Percentiles rank a stretch among this genome's conserved stretches.
phyloP scores from a whole-genome alignment of 176 grass and related monocot species.

The Carex littledalei region DNA sequence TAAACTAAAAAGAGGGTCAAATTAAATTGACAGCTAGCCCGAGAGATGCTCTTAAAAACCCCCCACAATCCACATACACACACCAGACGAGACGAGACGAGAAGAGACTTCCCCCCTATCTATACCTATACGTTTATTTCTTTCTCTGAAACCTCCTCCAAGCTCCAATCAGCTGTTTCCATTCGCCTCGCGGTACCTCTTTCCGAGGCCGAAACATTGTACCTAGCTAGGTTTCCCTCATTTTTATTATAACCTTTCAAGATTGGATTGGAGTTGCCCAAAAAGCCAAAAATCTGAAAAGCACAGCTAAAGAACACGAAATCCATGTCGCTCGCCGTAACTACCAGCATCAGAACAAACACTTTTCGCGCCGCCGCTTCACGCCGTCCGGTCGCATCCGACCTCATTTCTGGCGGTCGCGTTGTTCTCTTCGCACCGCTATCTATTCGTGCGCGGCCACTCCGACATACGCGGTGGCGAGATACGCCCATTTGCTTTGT shows the following conservation, averaged over 20 bases:
- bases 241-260: not conserved
- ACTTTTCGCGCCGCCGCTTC: not conserved
- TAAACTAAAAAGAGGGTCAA: not conserved
- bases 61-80: not conserved
- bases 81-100: not conserved
- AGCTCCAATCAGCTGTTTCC: not conserved
- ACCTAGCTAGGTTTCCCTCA: not conserved
- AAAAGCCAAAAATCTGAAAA: not conserved
- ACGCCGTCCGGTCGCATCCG: not conserved
- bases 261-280: not conserved
- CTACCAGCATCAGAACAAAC: not conserved
- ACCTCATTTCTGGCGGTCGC: not conserved
- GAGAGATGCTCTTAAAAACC: not conserved
- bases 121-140: not conserved
- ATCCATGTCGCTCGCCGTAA: constrained; percentile 10
- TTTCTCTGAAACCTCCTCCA: not conserved
- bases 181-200: not conserved
- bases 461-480: constrained; percentile 3
- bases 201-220: not conserved
- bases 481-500: not conserved
- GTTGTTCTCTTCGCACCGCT: constrained; percentile 33
- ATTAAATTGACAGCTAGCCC: not conserved
- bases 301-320: not conserved
- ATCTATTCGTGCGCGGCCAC: not conserved
- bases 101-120: not conserved